Percentiles rank a stretch among this genome's conserved stretches.
These are phyloP conservation scores for Glomus cerebriforme DNA, from an alignment of 192 early-diverging fungal genomes.

Conservation along the genomic window DNA sequence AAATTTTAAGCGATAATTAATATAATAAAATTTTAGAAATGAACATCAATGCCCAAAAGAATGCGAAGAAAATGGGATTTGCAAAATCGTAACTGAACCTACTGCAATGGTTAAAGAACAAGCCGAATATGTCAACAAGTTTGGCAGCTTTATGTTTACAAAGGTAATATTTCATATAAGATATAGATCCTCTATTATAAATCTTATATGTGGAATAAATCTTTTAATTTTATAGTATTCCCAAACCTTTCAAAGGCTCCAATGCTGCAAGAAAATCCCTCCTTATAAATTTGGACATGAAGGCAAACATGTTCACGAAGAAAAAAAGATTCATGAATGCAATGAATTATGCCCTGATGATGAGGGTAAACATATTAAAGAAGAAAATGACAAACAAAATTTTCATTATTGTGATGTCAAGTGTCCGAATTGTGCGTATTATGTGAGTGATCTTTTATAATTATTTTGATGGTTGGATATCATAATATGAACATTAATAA, in stretches of 20 bases:
- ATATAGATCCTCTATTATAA: background rate
- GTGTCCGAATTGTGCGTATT: constrained; percentile 29
- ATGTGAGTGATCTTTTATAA: constrained; percentile 8
- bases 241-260: constrained; percentile 33
- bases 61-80: constrained; percentile 32
- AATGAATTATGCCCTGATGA: constrained; percentile 37
- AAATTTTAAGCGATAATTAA: too few species aligned
- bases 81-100: constrained; percentile 25
- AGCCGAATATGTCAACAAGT: constrained; percentile 39
- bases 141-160: constrained; percentile 32
- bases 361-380: constrained; percentile 13
- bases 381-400: constrained; percentile 20
- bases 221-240: constrained; percentile 28
- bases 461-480: background rate
- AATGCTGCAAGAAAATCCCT: constrained; percentile 41
- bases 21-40: constrained; percentile 7
- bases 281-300: constrained; percentile 36
- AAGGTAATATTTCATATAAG: constrained; percentile 26
- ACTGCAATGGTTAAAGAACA: constrained; percentile 41
- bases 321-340: constrained; percentile 35
- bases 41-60: constrained; percentile 32
- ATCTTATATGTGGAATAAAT: background rate
- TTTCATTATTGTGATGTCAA: constrained; percentile 25
- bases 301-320: constrained; percentile 36
- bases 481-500: background rate